Conservation (phyloP, 805 yeast species). For the Candida andamanensis region DNA sequence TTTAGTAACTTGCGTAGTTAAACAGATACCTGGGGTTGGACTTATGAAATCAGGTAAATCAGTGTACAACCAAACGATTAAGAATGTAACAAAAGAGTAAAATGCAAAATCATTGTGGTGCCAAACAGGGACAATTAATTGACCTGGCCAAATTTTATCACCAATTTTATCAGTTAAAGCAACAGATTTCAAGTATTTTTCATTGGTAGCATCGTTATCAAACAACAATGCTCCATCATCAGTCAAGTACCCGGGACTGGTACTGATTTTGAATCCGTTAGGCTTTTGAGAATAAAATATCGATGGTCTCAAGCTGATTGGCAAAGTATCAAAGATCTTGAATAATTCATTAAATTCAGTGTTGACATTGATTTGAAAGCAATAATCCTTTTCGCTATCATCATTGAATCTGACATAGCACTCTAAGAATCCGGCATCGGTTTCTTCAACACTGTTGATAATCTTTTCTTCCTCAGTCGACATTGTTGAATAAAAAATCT, state of each 20-base stretch:
- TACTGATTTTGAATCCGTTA: slow-evolving; percentile 53
- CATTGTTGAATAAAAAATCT: too few species aligned
- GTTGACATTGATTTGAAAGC: slow-evolving; percentile 64
- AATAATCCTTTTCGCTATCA: slow-evolving; percentile 83
- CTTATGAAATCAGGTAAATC: slow-evolving; percentile 86
- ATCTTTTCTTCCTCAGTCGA: slow-evolving; percentile 19
- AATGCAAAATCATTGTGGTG: slow-evolving; percentile 40
- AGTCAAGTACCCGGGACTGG: slow-evolving; percentile 76
- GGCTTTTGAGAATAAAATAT: slow-evolving; percentile 67
- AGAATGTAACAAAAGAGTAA: slow-evolving; percentile 32
- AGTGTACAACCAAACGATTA: slow-evolving; percentile 78
- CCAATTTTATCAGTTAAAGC: slow-evolving; percentile 45
- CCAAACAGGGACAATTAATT: slow-evolving; percentile 77
- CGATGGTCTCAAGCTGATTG: slow-evolving; percentile 75
- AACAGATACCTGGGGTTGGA: slow-evolving; percentile 88
- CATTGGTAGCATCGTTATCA: slow-evolving; percentile 48
- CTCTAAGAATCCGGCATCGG: slow-evolving; percentile 35
- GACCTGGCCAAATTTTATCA: slow-evolving; percentile 83
- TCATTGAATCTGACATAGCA: slow-evolving; percentile 76
- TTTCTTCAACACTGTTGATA: slow-evolving; percentile 19
- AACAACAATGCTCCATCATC: slow-evolving; percentile 77
- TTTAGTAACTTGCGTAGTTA: slow-evolving; percentile 54
- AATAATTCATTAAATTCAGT: slow-evolving; percentile 57
- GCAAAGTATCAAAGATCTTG: slow-evolving; percentile 59
- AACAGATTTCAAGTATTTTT: slow-evolving; percentile 40